Conservation (phyloP, 2,329 filamentous ascomycete genomes). For the Diplocarpon rosae region DNA sequence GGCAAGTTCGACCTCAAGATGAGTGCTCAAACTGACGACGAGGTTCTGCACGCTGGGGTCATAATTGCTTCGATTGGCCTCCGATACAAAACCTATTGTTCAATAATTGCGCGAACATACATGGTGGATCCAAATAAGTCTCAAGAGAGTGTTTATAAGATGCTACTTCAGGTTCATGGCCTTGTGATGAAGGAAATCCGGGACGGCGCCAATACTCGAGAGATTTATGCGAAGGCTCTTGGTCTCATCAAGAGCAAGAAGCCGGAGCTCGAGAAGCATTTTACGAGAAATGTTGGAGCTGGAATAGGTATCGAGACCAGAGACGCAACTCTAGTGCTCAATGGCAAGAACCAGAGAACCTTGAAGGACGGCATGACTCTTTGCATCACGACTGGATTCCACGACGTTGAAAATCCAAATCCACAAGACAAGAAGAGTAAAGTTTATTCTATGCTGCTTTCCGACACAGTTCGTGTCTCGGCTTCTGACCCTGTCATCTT, state of each 20-base stretch:
- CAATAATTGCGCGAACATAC: slow-evolving; percentile 84
- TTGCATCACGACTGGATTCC: slow-evolving; percentile 79
- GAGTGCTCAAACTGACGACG: slow-evolving; percentile 66
- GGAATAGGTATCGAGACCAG: slow-evolving; percentile 88
- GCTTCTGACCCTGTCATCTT: slow-evolving; percentile 73
- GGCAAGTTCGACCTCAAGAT: slow-evolving; percentile 90
- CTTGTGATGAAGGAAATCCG: slow-evolving; percentile 82
- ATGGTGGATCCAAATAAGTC: slow-evolving; percentile 94
- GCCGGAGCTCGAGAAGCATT: slow-evolving; percentile 89
- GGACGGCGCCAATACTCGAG: slow-evolving; percentile 76
- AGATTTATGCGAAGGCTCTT: slow-evolving; percentile 83
- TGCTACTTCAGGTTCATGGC: slow-evolving; percentile 75
- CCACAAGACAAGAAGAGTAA: slow-evolving; percentile 85
- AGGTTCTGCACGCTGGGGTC: slow-evolving; percentile 76
- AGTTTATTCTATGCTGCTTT: slow-evolving; percentile 78
- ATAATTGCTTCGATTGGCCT: slow-evolving; percentile 89
- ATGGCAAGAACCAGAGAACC: slow-evolving; percentile 70
- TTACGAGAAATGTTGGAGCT: slow-evolving; percentile 82
- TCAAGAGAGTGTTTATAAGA: slow-evolving; percentile 89
- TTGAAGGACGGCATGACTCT: slow-evolving; percentile 97
- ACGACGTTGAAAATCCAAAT: slow-evolving; percentile 76
- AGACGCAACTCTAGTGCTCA: slow-evolving; percentile 73
- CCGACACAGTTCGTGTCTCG: slow-evolving; percentile 86
- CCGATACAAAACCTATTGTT: slow-evolving; percentile 92
- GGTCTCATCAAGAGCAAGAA: slow-evolving; percentile 76